phyloP scores from a whole-genome alignment of 78 protist genomes.

The Guillardia theta region DNA sequence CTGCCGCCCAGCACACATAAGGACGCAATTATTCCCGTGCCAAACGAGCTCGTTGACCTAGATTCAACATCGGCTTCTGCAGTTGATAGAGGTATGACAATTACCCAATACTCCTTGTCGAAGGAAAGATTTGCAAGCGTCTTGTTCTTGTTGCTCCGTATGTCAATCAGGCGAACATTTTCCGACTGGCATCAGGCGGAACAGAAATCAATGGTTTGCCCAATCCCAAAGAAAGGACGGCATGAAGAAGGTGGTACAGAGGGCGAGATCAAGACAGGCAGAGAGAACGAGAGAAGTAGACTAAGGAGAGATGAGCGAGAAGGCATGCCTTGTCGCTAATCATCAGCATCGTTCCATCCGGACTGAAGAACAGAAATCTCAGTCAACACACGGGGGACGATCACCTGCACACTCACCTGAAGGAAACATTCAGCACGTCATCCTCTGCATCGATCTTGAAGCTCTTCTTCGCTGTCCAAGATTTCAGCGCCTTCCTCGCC shows the following conservation, averaged over 20 bases:
- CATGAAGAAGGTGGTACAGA: too few species aligned
- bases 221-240: not conserved
- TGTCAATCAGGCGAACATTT: not conserved
- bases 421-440: not conserved
- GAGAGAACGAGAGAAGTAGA: too few species aligned
- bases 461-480: not conserved
- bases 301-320: too few species aligned
- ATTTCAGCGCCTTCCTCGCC: too few species aligned
- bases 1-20: not conserved
- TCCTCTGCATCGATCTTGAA: not conserved
- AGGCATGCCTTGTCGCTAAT: not conserved
- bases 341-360: not conserved
- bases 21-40: not conserved
- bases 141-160: not conserved
- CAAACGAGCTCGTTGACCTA: slow-evolving; percentile 38
- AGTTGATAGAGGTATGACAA: too few species aligned
- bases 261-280: too few species aligned
- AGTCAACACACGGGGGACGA: too few species aligned
- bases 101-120: not conserved
- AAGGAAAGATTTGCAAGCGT: not conserved
- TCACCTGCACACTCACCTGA: too few species aligned
- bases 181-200: not conserved
- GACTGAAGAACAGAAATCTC: too few species aligned
- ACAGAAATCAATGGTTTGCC: not conserved
- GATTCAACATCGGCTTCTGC: not conserved